Conservation (phyloP, 169 alveolate species). For the Cryptosporidium muris region DNA sequence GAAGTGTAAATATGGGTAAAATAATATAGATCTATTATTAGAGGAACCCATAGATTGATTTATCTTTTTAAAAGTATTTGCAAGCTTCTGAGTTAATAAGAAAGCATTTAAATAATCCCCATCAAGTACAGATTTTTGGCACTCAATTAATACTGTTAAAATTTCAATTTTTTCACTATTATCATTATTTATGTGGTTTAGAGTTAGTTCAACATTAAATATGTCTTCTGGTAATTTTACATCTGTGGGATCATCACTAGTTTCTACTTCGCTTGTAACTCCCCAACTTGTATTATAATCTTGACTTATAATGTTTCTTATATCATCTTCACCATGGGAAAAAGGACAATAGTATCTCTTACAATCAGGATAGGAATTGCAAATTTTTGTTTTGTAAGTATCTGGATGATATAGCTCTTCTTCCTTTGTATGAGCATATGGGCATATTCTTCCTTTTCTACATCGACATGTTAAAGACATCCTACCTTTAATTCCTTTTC, state of each 20-base stretch:
- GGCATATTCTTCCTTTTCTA: slow-evolving; percentile 51
- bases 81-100: no score
- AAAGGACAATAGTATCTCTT: slow-evolving; percentile 67
- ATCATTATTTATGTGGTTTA: no score
- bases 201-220: no score
- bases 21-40: no score
- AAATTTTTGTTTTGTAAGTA: slow-evolving; percentile 40
- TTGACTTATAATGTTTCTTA: background rate
- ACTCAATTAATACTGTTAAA: slow-evolving; percentile 15
- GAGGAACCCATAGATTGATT: no score
- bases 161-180: background rate
- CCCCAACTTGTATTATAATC: background rate
- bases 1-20: no score
- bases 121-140: slow-evolving; percentile 44
- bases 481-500: slow-evolving; percentile 60
- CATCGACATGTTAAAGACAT: slow-evolving; percentile 47
- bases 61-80: no score
- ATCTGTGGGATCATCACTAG: background rate
- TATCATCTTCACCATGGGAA: slow-evolving; percentile 16
- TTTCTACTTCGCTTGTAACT: background rate
- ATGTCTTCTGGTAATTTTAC: no score
- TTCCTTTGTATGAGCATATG: slow-evolving; percentile 61
- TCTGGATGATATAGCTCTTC: slow-evolving; percentile 68
- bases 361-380: slow-evolving; percentile 56
- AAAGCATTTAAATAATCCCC: slow-evolving; percentile 29